These are phyloP conservation scores for Phaeosphaeria sp. DNA, from an alignment of 2,329 filamentous ascomycete genomes.

Conservation along the genomic window DNA sequence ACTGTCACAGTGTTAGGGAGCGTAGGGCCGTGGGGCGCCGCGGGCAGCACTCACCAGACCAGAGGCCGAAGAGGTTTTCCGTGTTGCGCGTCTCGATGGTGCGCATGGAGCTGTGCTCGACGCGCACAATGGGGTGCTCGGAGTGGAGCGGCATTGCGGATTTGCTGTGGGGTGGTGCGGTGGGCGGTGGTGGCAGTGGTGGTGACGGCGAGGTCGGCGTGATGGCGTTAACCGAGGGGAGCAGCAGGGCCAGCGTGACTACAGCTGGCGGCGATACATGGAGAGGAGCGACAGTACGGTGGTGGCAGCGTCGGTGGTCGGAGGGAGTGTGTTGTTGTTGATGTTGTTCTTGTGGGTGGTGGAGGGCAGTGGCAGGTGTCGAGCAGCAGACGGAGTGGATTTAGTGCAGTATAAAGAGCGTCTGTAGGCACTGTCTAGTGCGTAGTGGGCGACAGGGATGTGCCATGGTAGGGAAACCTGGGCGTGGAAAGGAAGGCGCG, in stretches of 20 bases:
- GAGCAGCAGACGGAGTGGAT: conserved; percentile 18
- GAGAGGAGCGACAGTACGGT: conserved; percentile 8
- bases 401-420: conserved; percentile 26
- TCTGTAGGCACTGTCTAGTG: not conserved
- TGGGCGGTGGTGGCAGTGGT: conserved; percentile 22
- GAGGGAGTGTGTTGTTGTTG: not conserved
- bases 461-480: not conserved
- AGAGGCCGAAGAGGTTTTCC: conserved; percentile 94
- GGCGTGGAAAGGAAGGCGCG: no score
- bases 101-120: conserved; percentile 90
- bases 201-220: conserved; percentile 12
- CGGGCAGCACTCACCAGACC: conserved; percentile 77
- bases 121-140: conserved; percentile 84
- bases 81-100: conserved; percentile 93
- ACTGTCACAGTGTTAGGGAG: conserved; percentile 62
- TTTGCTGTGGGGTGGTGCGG: conserved; percentile 6
- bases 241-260: conserved; percentile 22
- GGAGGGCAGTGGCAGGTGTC: not conserved
- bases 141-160: conserved; percentile 79
- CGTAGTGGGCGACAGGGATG: conserved; percentile 18
- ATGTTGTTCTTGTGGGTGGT: not conserved
- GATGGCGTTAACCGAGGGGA: conserved; percentile 30
- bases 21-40: not conserved
- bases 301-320: conserved; percentile 2
- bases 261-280: conserved; percentile 30